Evolutionary conservation across 192 early-diverging fungal genomes (phyloP).

Genomic region (Backusella tarrabulga): DNA sequence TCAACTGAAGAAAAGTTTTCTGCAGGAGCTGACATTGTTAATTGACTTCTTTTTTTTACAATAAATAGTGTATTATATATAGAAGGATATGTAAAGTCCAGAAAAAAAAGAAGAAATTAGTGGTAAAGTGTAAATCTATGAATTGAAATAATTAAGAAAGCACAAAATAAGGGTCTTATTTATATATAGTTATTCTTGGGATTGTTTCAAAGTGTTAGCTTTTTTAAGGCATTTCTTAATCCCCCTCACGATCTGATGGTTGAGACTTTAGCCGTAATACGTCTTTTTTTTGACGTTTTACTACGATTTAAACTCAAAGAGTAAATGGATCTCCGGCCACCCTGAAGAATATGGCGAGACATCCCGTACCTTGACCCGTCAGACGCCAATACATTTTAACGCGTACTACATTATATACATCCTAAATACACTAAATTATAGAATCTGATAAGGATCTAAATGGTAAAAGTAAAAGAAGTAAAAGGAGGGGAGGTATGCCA

Average conservation of each 20-base stretch:
- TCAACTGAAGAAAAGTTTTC: neutral
- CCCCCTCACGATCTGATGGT: neutral
- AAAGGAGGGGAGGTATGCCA: neutral
- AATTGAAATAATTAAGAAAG: neutral
- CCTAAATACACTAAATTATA: neutral
- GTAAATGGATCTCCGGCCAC: neutral
- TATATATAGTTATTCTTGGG: neutral
- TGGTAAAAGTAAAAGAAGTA: neutral
- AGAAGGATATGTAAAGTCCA: neutral
- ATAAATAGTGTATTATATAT: neutral
- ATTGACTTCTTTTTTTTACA: neutral
- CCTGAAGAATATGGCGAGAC: neutral
- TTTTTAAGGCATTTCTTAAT: neutral
- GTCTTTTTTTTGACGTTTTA: neutral
- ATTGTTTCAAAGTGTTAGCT: neutral
- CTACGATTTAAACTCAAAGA: neutral
- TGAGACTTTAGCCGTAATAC: neutral
- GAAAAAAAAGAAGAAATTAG: neutral
- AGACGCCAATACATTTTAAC: neutral
- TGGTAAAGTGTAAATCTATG: neutral
- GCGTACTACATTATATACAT: neutral
- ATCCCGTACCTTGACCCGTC: constrained; percentile 2
- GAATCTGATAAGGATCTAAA: neutral
- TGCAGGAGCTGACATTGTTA: neutral
- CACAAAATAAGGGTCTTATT: neutral